Evolutionary conservation across 129 eudicot genomes (phyloP).

Genomic region (Tanacetum coccineum): DNA sequence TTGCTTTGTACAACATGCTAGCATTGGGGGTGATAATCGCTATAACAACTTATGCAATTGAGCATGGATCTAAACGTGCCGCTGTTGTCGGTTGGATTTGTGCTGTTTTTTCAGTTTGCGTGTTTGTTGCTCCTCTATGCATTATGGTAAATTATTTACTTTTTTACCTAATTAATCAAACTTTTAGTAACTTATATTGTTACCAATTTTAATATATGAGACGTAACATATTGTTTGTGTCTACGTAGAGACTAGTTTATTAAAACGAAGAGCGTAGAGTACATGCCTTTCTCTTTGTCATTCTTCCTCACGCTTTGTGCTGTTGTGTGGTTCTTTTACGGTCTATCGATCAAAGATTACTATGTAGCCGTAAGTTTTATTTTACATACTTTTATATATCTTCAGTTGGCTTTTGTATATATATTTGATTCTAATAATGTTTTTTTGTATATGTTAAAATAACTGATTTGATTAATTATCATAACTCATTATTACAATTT

Average conservation of each 20-base stretch:
- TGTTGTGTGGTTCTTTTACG: conserved; percentile 70
- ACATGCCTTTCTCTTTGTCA: conserved; percentile 67
- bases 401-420: background rate
- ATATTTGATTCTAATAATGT: background rate
- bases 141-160: conserved; percentile 46
- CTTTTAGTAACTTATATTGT: background rate
- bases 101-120: conserved; percentile 63
- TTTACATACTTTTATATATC: background rate
- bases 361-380: conserved; percentile 61
- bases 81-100: conserved; percentile 76
- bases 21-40: conserved; percentile 36
- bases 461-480: no score
- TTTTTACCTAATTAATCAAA: background rate
- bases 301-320: conserved; percentile 69
- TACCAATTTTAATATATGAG: no score
- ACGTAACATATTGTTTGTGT: background rate
- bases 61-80: conserved; percentile 23
- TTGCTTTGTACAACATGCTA: conserved; percentile 39
- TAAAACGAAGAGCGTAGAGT: conserved; percentile 68
- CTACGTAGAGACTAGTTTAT: conserved; percentile 64
- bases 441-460: no score
- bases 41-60: conserved; percentile 19
- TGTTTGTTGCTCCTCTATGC: conserved; percentile 82
- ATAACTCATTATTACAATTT: no score
- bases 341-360: conserved; percentile 50